These are phyloP conservation scores for Pyrus bretschneideri DNA, from an alignment of 306 rosid species.

Conservation along the genomic window DNA sequence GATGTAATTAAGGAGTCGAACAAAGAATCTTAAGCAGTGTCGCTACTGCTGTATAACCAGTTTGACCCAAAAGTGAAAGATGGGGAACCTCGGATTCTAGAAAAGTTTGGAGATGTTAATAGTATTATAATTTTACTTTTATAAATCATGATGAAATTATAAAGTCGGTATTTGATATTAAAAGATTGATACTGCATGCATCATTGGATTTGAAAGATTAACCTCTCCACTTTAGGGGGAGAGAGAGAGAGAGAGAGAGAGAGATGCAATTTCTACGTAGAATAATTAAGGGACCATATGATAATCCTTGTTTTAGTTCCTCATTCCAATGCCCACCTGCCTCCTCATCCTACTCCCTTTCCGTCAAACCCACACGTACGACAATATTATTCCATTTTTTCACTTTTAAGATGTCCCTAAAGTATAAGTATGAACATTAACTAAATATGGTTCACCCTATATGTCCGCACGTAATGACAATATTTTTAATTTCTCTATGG, in stretches of 20 bases:
- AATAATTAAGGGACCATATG: not conserved
- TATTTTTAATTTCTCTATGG: too few relatives aligned
- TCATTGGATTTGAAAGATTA: too few relatives aligned
- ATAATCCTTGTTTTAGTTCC: not conserved
- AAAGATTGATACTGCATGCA: too few relatives aligned
- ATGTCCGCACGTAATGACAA: too few relatives aligned
- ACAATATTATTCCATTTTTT: too few relatives aligned
- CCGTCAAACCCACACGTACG: too few relatives aligned
- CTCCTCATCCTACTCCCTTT: too few relatives aligned
- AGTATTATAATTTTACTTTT: not conserved
- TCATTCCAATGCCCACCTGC: not conserved
- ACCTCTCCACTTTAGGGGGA: too few relatives aligned
- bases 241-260: conserved; percentile 1
- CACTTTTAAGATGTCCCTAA: too few relatives aligned
- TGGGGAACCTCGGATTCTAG: conserved; percentile 64
- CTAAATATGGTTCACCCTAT: too few relatives aligned
- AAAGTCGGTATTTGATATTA: not conserved
- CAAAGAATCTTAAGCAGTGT: conserved; percentile 10
- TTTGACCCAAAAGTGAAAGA: conserved; percentile 30
- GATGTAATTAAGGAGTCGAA: not conserved
- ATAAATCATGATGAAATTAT: not conserved
- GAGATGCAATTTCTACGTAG: conserved; percentile 7
- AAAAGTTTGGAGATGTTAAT: conserved; percentile 22
- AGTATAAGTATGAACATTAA: too few relatives aligned
- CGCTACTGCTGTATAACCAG: not conserved